Percentiles rank a stretch among this genome's conserved stretches.
Conservation (phyloP, 371 early-diverging fungal species). For the Umbelopsis sp. region DNA sequence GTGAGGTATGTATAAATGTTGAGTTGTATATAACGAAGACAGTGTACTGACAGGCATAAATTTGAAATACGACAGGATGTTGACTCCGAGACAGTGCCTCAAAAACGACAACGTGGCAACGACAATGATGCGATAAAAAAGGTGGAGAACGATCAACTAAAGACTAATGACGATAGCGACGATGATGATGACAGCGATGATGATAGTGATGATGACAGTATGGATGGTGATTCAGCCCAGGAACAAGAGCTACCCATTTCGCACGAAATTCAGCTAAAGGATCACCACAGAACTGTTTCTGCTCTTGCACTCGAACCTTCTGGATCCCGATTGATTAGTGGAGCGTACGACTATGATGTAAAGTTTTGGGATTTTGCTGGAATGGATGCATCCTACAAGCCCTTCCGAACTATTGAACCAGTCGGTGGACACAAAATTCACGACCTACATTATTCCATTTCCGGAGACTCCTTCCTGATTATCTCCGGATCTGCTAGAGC, state of each 20-base stretch:
- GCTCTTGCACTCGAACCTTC: constrained; percentile 85
- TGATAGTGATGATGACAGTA: constrained; percentile 31
- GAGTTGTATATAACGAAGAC: background rate
- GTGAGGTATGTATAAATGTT: constrained; percentile 30
- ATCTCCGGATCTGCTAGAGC: constrained; percentile 78
- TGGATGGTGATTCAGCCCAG: constrained; percentile 28
- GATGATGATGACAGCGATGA: constrained; percentile 27
- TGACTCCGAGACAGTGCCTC: background rate
- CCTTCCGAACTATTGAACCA: constrained; percentile 84
- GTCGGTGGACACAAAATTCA: constrained; percentile 85
- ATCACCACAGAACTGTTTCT: constrained; percentile 76
- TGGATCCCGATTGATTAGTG: constrained; percentile 80
- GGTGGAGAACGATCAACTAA: background rate
- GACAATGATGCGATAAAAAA: constrained; percentile 16
- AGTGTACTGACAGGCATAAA: background rate
- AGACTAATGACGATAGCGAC: constrained; percentile 10
- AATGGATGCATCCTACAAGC: constrained; percentile 79
- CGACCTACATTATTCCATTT: constrained; percentile 76
- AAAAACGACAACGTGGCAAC: constrained; percentile 17
- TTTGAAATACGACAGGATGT: background rate
- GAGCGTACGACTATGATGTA: constrained; percentile 81
- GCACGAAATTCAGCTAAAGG: constrained; percentile 67
- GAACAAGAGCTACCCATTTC: constrained; percentile 63
- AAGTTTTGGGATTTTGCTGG: constrained; percentile 93
- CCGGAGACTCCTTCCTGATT: constrained; percentile 81